Conservation (phyloP, 2,329 filamentous ascomycete species). For the Akanthomyces dipterigenus region DNA sequence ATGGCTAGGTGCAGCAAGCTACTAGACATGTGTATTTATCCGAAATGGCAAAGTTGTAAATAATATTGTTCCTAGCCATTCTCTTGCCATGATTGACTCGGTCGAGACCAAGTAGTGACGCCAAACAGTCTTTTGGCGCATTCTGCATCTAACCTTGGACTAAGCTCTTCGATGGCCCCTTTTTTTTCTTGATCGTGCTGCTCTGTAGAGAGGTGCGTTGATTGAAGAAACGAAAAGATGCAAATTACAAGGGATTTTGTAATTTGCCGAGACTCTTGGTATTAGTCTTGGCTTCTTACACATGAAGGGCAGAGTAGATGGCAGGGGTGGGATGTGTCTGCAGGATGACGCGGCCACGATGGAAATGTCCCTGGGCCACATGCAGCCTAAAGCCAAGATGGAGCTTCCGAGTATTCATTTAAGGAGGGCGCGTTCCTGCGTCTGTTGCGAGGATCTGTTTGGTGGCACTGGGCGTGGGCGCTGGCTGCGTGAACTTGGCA, state of each 20-base stretch:
- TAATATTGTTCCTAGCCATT: background rate
- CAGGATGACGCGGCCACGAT: background rate
- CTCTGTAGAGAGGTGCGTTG: background rate
- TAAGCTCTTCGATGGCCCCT: background rate
- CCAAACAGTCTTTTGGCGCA: background rate
- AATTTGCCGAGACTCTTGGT: conserved; percentile 5
- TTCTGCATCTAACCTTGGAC: too few species aligned
- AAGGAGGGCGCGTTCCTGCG: background rate
- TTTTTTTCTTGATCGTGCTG: background rate
- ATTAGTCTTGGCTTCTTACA: background rate
- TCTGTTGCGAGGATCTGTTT: background rate
- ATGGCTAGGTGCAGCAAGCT: conserved; percentile 25
- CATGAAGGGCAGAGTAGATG: background rate
- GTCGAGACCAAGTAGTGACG: background rate
- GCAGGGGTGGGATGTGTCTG: background rate
- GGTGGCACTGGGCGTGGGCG: background rate
- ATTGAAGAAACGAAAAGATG: background rate
- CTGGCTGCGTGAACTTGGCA: background rate
- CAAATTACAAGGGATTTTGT: background rate
- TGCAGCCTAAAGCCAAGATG: background rate
- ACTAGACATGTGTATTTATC: background rate
- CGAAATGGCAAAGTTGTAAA: background rate
- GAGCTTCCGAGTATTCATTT: background rate
- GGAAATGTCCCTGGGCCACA: background rate
- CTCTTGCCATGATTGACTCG: background rate